Percentiles rank a stretch among this genome's conserved stretches.
Conservation (phyloP, 2,329 filamentous ascomycete genomes). For the Exophiala xenobiotica region DNA sequence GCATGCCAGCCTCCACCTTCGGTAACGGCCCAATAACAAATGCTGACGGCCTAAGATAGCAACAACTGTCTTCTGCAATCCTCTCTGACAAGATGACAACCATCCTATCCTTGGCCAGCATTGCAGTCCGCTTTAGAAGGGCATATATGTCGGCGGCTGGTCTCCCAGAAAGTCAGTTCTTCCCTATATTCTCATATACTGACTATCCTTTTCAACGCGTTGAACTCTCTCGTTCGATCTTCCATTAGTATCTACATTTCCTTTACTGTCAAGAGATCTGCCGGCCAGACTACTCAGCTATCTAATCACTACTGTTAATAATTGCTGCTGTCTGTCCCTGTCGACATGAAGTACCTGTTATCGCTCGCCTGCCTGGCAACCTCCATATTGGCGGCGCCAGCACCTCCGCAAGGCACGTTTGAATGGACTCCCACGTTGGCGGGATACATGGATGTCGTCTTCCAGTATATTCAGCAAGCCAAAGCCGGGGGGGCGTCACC, state of each 20-base stretch:
- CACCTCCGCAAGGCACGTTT: slow-evolving; percentile 35
- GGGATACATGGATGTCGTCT: slow-evolving; percentile 42
- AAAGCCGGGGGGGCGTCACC: slow-evolving; percentile 23
- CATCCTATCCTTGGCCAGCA: slow-evolving; percentile 19
- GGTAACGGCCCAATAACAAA: slow-evolving; percentile 14
- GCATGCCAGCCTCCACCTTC: slow-evolving; percentile 13
- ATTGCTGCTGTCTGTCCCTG: not conserved
- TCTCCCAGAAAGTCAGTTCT: slow-evolving; percentile 15
- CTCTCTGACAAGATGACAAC: slow-evolving; percentile 11
- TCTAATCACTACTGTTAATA: slow-evolving; percentile 5
- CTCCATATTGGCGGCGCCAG: slow-evolving; percentile 38
- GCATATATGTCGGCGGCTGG: slow-evolving; percentile 25
- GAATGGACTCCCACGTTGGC: slow-evolving; percentile 43
- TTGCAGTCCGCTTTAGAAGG: slow-evolving; percentile 21
- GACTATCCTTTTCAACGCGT: slow-evolving; percentile 5
- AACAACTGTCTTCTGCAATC: slow-evolving; percentile 18
- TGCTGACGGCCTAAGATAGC: slow-evolving; percentile 22
- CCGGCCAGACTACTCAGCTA: slow-evolving; percentile 15
- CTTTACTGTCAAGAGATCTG: slow-evolving; percentile 18
- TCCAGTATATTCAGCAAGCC: slow-evolving; percentile 38
- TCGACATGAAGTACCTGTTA: slow-evolving; percentile 21
- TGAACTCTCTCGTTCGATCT: slow-evolving; percentile 11
- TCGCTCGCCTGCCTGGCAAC: slow-evolving; percentile 34
- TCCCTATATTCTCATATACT: slow-evolving; percentile 19
- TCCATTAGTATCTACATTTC: slow-evolving; percentile 13